phyloP scores from a whole-genome alignment of 1,139 yeast genomes.

The Magnusiomyces paraingens region DNA sequence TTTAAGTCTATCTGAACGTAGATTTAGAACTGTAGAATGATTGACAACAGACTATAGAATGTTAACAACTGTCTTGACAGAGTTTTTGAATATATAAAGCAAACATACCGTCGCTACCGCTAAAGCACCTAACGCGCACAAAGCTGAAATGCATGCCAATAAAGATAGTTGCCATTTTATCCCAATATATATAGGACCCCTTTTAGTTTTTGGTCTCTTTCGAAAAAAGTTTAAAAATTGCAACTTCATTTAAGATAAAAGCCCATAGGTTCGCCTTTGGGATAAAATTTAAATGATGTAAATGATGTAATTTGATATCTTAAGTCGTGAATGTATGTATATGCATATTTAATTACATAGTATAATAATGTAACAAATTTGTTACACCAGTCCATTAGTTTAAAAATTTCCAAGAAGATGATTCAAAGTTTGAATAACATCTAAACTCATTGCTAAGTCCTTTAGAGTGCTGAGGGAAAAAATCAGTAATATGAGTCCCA shows the following conservation, averaged over 20 bases:
- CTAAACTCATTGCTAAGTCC: conserved; percentile 84
- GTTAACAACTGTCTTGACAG: conserved; percentile 25
- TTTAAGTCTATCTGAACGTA: conserved; percentile 64
- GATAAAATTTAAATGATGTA: not conserved
- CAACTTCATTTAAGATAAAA: too few relatives aligned
- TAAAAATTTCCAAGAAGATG: conserved; percentile 43
- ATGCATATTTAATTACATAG: not conserved
- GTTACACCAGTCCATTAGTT: too few relatives aligned
- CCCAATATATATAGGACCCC: conserved; percentile 22
- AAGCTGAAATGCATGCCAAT: conserved; percentile 64
- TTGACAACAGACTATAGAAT: conserved; percentile 45
- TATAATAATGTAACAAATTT: not conserved
- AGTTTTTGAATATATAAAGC: not conserved
- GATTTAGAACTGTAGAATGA: conserved; percentile 51
- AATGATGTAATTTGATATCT: not conserved
- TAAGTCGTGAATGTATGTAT: not conserved
- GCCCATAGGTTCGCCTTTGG: too few relatives aligned
- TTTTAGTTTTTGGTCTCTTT: not conserved
- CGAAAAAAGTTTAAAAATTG: not conserved
- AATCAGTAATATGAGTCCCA: conserved; percentile 55
- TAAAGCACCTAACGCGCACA: conserved; percentile 60
- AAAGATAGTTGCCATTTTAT: conserved; percentile 59
- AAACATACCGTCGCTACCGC: conserved; percentile 58
- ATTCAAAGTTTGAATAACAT: conserved; percentile 74
- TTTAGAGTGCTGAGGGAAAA: conserved; percentile 73